Evolutionary conservation across 2,329 filamentous ascomycete species (phyloP), one percentile per base, ranked within the genome.

Genomic region (Calonectria multiphialidica): DNA sequence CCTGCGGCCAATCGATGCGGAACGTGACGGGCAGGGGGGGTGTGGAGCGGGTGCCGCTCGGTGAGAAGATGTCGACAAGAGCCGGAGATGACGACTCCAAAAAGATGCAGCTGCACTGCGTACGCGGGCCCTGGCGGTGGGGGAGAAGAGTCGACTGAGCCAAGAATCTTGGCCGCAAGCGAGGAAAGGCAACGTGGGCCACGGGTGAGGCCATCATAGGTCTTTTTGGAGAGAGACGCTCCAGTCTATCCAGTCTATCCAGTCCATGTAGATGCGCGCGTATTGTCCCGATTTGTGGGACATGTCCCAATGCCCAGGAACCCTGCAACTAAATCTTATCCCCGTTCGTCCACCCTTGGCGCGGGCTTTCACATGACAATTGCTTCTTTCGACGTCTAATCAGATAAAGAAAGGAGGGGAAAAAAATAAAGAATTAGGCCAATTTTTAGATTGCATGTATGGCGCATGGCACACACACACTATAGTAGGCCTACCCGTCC

Each of bases 1-100:
- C 72, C 70, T 72, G 67, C 35, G 75, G 77, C 81, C 81, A 82
- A 82, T 82, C 65, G 74, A 80, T 77, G 65, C 67, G 68, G 65
- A 81, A 81, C 77, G 76, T 81, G 80, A 67, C 61, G 73, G 72
- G 68, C 73, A 62, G 76, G 76, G 62, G 69, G 71, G 59, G 30
- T 71, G 37, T 28, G 71, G 21, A 47, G 21, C 45, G 35, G 68
- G 40, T 23, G 10, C 47, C 23, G n/a, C 53, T 70, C 76, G 77
- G 77, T 77, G 75, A 75, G 61, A 63, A 67, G 49, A 59, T 50
- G 44, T 68, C 23, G 55, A 67, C 68, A 68, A 64, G 61, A 62
- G 67, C 63, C 63, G 50, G 66, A 70, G 70, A 69, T 68, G 67
- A 66, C 23, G 30, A 16, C 9, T 65, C 44, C 65, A 67, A 68